phyloP scores from a whole-genome alignment of 2,329 filamentous ascomycete genomes.

The Lanzia echinophila region DNA sequence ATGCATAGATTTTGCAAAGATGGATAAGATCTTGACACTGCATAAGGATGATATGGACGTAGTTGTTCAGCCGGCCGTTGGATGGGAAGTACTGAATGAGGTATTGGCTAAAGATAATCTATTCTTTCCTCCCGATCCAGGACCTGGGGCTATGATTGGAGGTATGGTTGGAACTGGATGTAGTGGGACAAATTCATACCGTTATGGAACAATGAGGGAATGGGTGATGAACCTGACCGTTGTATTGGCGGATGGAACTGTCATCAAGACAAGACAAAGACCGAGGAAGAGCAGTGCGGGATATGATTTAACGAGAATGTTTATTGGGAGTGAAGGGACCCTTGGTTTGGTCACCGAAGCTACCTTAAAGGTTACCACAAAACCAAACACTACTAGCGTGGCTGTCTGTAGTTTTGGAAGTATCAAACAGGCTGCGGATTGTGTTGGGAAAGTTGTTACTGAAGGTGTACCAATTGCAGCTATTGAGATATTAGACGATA shows the following conservation, averaged over 20 bases:
- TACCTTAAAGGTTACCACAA: constrained; percentile 76
- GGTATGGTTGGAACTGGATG: constrained; percentile 74
- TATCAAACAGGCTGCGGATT: constrained; percentile 41
- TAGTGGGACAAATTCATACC: constrained; percentile 81
- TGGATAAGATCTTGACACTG: constrained; percentile 73
- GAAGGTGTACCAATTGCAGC: constrained; percentile 80
- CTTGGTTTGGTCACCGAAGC: constrained; percentile 88
- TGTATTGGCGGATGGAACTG: constrained; percentile 80
- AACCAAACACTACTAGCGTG: constrained; percentile 72
- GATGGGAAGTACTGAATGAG: constrained; percentile 83
- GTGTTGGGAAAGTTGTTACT: constrained; percentile 72
- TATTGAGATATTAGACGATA: constrained; percentile 88
- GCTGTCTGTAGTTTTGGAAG: constrained; percentile 62
- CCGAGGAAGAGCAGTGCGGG: constrained; percentile 86
- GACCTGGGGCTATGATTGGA: constrained; percentile 86
- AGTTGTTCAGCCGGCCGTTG: constrained; percentile 72
- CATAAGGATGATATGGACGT: constrained; percentile 74
- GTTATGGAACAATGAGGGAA: constrained; percentile 91
- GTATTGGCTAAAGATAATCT: constrained; percentile 64
- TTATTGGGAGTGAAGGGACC: constrained; percentile 88
- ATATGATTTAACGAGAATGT: constrained; percentile 84
- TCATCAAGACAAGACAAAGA: constrained; percentile 83
- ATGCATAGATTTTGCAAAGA: constrained; percentile 77
- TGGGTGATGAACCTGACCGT: constrained; percentile 86
- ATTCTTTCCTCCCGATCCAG: constrained; percentile 89